A percentile compares a stretch with the other conserved stretches of the same genome.
Evolutionary conservation across 2,329 filamentous ascomycete species (phyloP).

Genomic region (Hymenoscyphus scutula): DNA sequence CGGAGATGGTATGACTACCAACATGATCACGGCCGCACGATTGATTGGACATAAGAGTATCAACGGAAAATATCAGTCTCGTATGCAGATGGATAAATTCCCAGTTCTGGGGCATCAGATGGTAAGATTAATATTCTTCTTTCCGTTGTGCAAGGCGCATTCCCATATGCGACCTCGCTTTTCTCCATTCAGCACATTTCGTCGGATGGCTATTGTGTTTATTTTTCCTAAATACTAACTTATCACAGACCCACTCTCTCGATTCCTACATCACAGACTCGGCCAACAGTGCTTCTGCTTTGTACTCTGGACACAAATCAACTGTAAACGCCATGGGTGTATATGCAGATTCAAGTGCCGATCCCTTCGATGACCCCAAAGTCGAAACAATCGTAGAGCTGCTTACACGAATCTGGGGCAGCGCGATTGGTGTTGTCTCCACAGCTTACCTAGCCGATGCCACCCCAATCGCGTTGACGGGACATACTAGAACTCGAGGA

Average conservation of each 20-base stretch:
- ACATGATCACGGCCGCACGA: conserved; percentile 78
- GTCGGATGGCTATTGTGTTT: too few relatives aligned
- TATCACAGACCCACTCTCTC: conserved; percentile 67
- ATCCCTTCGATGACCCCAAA: conserved; percentile 79
- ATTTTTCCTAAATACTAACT: conserved; percentile 10
- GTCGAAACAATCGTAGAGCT: conserved; percentile 81
- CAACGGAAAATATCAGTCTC: conserved; percentile 79
- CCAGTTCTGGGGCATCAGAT: conserved; percentile 85
- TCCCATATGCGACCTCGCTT: too few relatives aligned
- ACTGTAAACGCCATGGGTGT: conserved; percentile 78
- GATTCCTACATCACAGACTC: conserved; percentile 85
- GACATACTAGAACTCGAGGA: conserved; percentile 69
- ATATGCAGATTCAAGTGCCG: conserved; percentile 72
- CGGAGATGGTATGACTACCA: conserved; percentile 67
- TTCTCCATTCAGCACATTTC: too few relatives aligned
- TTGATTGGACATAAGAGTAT: conserved; percentile 77
- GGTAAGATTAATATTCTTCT: conserved; percentile 35
- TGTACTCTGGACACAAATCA: conserved; percentile 82
- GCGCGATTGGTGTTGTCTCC: conserved; percentile 63
- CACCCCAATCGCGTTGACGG: conserved; percentile 71
- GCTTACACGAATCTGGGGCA: conserved; percentile 65
- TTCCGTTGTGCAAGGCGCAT: too few relatives aligned
- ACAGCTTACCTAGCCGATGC: conserved; percentile 83
- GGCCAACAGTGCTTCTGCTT: conserved; percentile 77
- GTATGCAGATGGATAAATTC: conserved; percentile 77